Evolutionary conservation across 345 rosid genomes (phyloP).

Genomic region (Xanthoceras sorbifolium): DNA sequence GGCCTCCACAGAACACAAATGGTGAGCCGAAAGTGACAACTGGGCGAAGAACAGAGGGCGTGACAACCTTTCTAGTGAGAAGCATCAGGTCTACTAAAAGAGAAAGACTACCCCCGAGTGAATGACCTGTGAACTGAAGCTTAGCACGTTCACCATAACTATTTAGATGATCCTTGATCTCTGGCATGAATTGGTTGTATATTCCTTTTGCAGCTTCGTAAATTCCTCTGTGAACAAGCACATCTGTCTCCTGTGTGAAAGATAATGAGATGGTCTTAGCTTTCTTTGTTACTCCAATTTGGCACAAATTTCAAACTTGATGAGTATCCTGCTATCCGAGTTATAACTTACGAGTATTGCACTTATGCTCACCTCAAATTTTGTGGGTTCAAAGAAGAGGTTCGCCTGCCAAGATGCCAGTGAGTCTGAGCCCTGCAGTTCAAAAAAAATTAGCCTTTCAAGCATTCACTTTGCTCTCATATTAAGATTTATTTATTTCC

Average conservation of each 20-base stretch:
- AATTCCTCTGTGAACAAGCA: slow-evolving; percentile 90
- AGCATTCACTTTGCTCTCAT: background rate
- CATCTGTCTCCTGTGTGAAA: slow-evolving; percentile 64
- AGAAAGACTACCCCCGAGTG: slow-evolving; percentile 92
- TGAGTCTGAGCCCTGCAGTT: slow-evolving; percentile 84
- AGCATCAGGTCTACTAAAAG: slow-evolving; percentile 78
- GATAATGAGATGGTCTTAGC: background rate
- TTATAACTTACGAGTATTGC: background rate
- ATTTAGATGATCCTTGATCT: slow-evolving; percentile 62
- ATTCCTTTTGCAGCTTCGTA: slow-evolving; percentile 95
- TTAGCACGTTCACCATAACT: slow-evolving; percentile 66
- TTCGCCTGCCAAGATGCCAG: slow-evolving; percentile 91
- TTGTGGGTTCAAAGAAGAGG: slow-evolving; percentile 84
- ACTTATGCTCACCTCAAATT: slow-evolving; percentile 64
- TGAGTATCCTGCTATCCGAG: background rate
- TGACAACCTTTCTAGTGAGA: slow-evolving; percentile 52
- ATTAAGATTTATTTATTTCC: background rate
- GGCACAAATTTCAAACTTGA: background rate
- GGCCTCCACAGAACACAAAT: slow-evolving; percentile 83
- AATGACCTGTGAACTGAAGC: slow-evolving; percentile 87
- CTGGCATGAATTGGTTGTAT: slow-evolving; percentile 75
- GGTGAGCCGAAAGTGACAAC: slow-evolving; percentile 90
- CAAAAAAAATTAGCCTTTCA: background rate
- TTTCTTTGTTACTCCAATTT: background rate
- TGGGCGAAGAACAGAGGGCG: slow-evolving; percentile 57